Base-by-base conservation (phyloP, 371 early-diverging fungal species). In the Batkoa obscura region DNA sequence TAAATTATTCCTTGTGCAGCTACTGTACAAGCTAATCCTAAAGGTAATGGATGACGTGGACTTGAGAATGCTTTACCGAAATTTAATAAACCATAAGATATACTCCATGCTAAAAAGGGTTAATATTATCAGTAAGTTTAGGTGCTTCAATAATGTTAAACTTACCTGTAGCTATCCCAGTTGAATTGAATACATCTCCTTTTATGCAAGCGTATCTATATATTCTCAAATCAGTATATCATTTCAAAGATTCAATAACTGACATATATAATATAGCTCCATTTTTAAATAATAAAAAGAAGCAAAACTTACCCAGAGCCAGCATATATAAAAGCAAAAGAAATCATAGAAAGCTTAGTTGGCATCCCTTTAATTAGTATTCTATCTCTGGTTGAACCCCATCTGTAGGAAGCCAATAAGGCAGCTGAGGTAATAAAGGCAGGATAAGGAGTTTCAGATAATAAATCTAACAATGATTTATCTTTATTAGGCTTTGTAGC, bases 161-260 rank as follows among this genome's bases (percentile, higher is more conserved):
- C 3, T n/a, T 45, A 45, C 45, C 45, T 45, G 48, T 48, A n/a
- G 48, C 32, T 32, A 48, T 48, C 23, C 48, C 48, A 31, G 48
- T 48, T 32, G 48, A 48, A 32, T 48, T 48, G 13, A 31, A 48
- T 48, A 48, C 48, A 31, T 48, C 48, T 5, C 48, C 48, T 48
- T 15, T 6, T n/a, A 8, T 31, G 9, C 8, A 6, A 6, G 32
- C 23, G 33, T 48, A 48, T 5, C 48, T 48, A 48, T 30, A 5
- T n/a, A n/a, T n/a, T n/a, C n/a, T n/a, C n/a, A n/a, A n/a, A n/a
- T n/a, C n/a, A n/a, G n/a, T n/a, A n/a, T n/a, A n/a, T n/a, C n/a
- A n/a, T n/a, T n/a, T n/a, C n/a, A n/a, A n/a, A n/a, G n/a, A n/a
- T n/a, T n/a, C n/a, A n/a, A n/a, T n/a, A n/a, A n/a, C n/a, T n/a